Evolutionary conservation across 2,329 filamentous ascomycete genomes (phyloP).

Genomic region (Pezicula carpinea): DNA sequence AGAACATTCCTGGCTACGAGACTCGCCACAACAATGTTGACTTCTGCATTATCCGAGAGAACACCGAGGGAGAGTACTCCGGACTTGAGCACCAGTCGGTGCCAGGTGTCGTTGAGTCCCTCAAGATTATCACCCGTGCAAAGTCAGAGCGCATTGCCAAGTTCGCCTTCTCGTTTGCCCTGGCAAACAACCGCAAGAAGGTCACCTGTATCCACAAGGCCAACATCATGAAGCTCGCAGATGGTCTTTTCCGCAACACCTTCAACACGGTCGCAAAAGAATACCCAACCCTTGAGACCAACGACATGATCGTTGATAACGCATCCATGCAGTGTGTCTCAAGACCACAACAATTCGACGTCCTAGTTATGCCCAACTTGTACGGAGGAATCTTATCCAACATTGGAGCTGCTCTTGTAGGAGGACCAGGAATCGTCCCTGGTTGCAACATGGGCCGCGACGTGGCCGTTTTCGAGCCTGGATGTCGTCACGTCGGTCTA

Average conservation of each 20-base stretch:
- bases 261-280: conserved; percentile 92
- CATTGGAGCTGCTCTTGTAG: conserved; percentile 94
- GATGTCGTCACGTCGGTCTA: conserved; percentile 97
- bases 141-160: conserved; percentile 99
- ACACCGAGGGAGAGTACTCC: conserved; percentile 99
- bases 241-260: conserved; percentile 97
- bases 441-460: conserved; percentile 99
- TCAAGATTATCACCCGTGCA: conserved; percentile 99
- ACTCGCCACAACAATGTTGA: conserved; percentile 97
- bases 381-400: conserved; percentile 99
- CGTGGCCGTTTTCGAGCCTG: conserved; percentile 96
- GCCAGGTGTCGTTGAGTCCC: conserved; percentile 91
- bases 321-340: conserved; percentile 99
- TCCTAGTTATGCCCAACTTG: conserved; percentile 99
- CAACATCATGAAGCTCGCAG: conserved; percentile 99
- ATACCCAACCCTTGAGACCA: conserved; percentile 91
- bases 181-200: conserved; percentile 99
- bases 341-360: conserved; percentile 95
- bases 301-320: conserved; percentile 99
- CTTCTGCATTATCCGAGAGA: conserved; percentile 99
- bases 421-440: conserved; percentile 92
- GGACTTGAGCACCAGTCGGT: conserved; percentile 98
- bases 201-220: conserved; percentile 99
- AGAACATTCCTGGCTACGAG: conserved; percentile 98
- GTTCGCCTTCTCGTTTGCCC: conserved; percentile 95